Evolutionary conservation across 768 basidiomycete species (phyloP), one percentile per base, ranked within the genome.

Genomic region (Amanita subjunquillea): DNA sequence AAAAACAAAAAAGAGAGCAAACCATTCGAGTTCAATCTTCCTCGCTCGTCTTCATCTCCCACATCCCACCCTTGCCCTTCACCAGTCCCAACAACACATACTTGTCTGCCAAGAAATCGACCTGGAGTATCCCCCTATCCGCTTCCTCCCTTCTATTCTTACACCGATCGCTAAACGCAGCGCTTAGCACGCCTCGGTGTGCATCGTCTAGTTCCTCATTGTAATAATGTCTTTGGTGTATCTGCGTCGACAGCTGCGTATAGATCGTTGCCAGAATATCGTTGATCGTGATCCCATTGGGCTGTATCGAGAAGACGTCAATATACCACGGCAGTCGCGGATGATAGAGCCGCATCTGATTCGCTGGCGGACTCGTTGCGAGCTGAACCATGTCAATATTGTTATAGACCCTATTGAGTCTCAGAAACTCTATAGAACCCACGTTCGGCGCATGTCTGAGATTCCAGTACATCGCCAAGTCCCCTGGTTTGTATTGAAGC

Each of bases 281-380:
- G 32, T 66, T 66, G 2, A 86, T 66, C 4, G 81, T 80, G 50
- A 85, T 71, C n/a, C 82, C 83, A 22, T 75, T 65, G 2, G 72
- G 70, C 39, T 74, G 69, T 6, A 62, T 63, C 38, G 73, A 64
- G 22, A 60, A 59, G 15, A 84, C 68, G 56, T 85, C 83, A 61
- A 87, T 74, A 64, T 77, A 82, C 85, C 85, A 87, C 0, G 85
- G 84, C 0, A 83, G 65, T 34, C 69, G 67, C 0, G 74, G 65
- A 62, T 83, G 80, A 58, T 72, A 79, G 47, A 86, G 59, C 10
- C 80, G 78, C 69, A 85, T 74, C 52, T 64, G 65, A 4, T 65
- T 59, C 0, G 75, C 65, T 1, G 79, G 71, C 1, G 82, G 82
- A 38, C 69, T 67, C 12, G 77, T 77, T 22, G 75, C 77, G 48